Base-by-base conservation (phyloP, 1,284 basidiomycete species). In the Sporisorium sorghi region DNA sequence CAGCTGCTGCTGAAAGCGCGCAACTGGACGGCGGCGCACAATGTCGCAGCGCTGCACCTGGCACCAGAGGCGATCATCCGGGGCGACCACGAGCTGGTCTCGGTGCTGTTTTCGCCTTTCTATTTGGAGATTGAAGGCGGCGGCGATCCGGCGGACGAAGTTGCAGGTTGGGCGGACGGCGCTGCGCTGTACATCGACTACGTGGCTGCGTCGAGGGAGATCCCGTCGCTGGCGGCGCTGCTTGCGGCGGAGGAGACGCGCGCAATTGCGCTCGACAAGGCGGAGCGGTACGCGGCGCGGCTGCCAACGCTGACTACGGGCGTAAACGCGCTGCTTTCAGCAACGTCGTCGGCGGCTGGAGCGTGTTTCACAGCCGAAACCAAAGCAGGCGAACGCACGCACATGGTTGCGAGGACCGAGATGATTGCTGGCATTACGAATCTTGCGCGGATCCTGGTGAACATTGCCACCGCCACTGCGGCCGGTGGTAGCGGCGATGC, bases 1-100 rank as follows among this genome's bases (percentile, higher is more conserved):
- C 88, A 92, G 62, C 86, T 91, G 43, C 92, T 92, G 80, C 86
- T 93, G 48, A 84, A 88, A 24, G 93, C 93, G 1, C 89, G 89
- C 19, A 84, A 90, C 40, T 90, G 89, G 76, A 88, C 90, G 48
- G 86, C 88, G 7, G 94, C 96, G 0, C 94, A 97, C 83, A 89
- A 90, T 42, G 87, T 97, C 23, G 92, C 92, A 1, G 87, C 94
- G 30, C 85, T 87, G 7, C 90, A 94, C 72, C 88, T 99, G n/a
- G 93, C 93, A 9, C 93, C 94, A 1, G 96, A 98, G 78, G 93
- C 92, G 0, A 87, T 97, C 56, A 87, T 97, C 46, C 88, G 92
- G 10, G 89, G 90, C 51, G 95, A 98, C 84, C 85, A 90, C 9
- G 88, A 87, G 2, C 86, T 96, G 9, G 86, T 98, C n/a, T 87